phyloP scores from a whole-genome alignment of 2,329 filamentous ascomycete genomes.

The Ramularia endophylla region DNA sequence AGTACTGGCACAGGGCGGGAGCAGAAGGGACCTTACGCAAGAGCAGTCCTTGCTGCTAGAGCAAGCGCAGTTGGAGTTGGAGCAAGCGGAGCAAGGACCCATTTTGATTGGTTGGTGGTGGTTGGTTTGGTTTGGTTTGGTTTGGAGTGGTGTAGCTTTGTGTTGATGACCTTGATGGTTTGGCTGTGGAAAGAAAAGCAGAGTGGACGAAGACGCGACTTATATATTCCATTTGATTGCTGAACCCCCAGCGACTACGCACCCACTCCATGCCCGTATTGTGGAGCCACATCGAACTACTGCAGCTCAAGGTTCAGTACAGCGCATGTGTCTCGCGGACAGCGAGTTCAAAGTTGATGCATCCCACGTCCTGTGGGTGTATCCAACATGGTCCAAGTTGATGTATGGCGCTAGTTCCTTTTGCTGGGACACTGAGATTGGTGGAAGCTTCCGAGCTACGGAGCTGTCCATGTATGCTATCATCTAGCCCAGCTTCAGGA shows the following conservation, averaged over 20 bases:
- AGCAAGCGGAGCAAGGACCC: slow-evolving; percentile 28
- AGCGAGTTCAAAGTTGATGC: slow-evolving; percentile 3
- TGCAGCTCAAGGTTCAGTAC: slow-evolving; percentile 18
- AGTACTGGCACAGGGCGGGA: neutral
- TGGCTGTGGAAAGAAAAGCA: slow-evolving; percentile 9
- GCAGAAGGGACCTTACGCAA: slow-evolving; percentile 23
- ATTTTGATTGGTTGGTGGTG: slow-evolving; percentile 19
- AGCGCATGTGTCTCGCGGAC: slow-evolving; percentile 3
- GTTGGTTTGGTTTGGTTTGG: slow-evolving; percentile 15
- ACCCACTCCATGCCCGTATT: slow-evolving; percentile 9
- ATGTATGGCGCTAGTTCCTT: too few relatives aligned
- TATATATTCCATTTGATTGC: slow-evolving; percentile 14
- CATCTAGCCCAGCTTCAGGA: too few relatives aligned
- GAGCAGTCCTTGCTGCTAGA: slow-evolving; percentile 24
- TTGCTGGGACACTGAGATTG: too few relatives aligned
- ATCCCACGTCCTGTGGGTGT: slow-evolving; percentile 20
- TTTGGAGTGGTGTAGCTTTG: slow-evolving; percentile 13
- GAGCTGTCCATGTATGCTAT: too few relatives aligned
- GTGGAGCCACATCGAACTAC: slow-evolving; percentile 17
- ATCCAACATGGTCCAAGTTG: too few relatives aligned
- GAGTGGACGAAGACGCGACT: slow-evolving; percentile 11
- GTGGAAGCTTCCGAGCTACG: too few relatives aligned
- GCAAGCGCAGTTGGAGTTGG: slow-evolving; percentile 27
- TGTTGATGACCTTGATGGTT: slow-evolving; percentile 18
- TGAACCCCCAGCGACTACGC: slow-evolving; percentile 4